Conservation (phyloP, 257 asterid species). For the Solanum bulbocastanum region DNA sequence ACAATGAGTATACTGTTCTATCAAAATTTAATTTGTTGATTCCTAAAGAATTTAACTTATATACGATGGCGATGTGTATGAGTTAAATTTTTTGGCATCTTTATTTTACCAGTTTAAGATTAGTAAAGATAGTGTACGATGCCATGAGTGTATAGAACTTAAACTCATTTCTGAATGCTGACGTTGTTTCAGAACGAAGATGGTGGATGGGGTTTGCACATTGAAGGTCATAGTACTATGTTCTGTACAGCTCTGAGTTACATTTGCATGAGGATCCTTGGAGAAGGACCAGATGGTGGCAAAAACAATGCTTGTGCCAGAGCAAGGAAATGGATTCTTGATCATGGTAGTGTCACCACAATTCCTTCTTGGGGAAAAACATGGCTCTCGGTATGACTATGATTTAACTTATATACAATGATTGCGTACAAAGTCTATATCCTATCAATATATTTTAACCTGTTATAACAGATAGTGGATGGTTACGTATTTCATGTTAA, state of each 20-base stretch:
- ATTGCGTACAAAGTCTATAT: neutral
- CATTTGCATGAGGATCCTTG: conserved; percentile 61
- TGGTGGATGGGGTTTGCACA: conserved; percentile 81
- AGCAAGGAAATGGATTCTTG: conserved; percentile 80
- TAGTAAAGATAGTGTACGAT: neutral
- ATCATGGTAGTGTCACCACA: conserved; percentile 55
- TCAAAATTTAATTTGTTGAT: too few relatives aligned
- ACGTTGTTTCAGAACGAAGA: conserved; percentile 43
- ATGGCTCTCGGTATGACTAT: conserved; percentile 51
- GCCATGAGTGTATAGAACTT: neutral
- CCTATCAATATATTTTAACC: neutral
- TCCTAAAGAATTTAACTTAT: too few relatives aligned
- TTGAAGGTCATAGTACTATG: conserved; percentile 78
- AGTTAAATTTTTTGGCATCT: too few relatives aligned
- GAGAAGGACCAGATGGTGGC: conserved; percentile 55
- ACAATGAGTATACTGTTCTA: too few relatives aligned
- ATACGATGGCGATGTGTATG: too few relatives aligned
- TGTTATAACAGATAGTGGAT: neutral
- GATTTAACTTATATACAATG: neutral
- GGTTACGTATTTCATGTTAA: neutral
- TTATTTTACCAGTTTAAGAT: neutral
- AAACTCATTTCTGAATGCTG: neutral
- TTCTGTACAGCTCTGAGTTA: conserved; percentile 57
- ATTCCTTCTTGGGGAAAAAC: conserved; percentile 86
- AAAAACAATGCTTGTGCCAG: conserved; percentile 35